Base-by-base conservation (phyloP, 805 yeast species). In the Wickerhamomyces chambardii region DNA sequence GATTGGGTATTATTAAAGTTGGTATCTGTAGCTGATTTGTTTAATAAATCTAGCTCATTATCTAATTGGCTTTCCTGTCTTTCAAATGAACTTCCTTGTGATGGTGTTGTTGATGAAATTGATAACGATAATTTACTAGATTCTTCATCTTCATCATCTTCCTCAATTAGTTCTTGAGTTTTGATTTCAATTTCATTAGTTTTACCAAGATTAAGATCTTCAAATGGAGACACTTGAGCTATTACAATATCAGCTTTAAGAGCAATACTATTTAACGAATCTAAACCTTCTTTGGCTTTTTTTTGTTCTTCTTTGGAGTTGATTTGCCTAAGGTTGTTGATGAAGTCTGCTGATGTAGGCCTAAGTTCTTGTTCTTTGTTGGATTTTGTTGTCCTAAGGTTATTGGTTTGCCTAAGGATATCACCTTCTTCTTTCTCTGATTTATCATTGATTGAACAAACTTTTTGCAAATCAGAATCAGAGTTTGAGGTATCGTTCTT, bases 21-120 rank as follows among this genome's bases (percentile, higher is more conserved):
- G 21, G 12, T 10, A 32, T 30, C 6, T 28, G 17, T 14, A n/a
- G 15, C n/a, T 9, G 7, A 9, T 11, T 24, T 24, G 12, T 43
- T 39, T 18, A 43, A 17, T 12, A 29, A 12, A 2, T 43, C 36
- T 6, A 43, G 33, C 14, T 31, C 15, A 14, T 36, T 34, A 29
- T 48, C 53, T 9, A 46, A 16, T 4, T 22, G 18, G 5, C 37
- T 29, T 28, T 48, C 53, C 17, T 40, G 43, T 28, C 42, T 36
- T 34, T 48, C 53, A 32, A 48, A 46, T 12, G 53, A 46, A 28
- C 45, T 46, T 30, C 42, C 48, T 4, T 48, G 45, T 15, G 43
- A 36, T 29, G 41, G 31, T 16, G 44, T 31, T 16, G 31, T 17
- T n/a, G n/a, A n/a, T n/a, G n/a, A n/a, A n/a, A n/a, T n/a, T n/a